A percentile compares a stretch with the other conserved stretches of the same genome.
phyloP scores from a whole-genome alignment of 2,329 filamentous ascomycete species.

The Beauveria scarabaeidicola region DNA sequence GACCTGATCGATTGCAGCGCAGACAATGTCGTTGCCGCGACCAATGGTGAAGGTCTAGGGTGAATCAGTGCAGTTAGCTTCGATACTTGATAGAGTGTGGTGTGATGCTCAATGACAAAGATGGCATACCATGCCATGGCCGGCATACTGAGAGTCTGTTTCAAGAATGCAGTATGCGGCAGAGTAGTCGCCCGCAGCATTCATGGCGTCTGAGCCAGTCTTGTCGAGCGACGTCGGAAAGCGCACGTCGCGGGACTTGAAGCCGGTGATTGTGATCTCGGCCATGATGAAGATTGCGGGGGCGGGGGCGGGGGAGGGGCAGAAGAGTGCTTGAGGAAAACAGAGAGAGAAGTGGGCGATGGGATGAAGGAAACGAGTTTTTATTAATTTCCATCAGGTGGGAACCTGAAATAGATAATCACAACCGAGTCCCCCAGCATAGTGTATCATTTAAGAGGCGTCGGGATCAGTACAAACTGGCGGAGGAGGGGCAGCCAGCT shows the following conservation, averaged over 20 bases:
- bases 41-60: slow-evolving; percentile 63
- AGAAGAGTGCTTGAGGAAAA: not conserved
- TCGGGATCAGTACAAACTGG: not conserved
- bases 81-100: not conserved
- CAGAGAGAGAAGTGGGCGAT: not conserved
- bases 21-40: slow-evolving; percentile 88
- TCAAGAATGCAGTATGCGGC: slow-evolving; percentile 88
- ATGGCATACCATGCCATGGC: slow-evolving; percentile 65
- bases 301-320: not conserved
- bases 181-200: slow-evolving; percentile 86
- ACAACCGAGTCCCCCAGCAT: not conserved
- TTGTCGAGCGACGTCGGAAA: slow-evolving; percentile 91
- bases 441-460: not conserved
- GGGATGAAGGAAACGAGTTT: not conserved
- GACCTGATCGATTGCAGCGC: slow-evolving; percentile 70
- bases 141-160: slow-evolving; percentile 62
- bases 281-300: slow-evolving; percentile 11
- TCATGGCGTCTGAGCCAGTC: slow-evolving; percentile 97
- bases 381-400: not conserved
- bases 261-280: slow-evolving; percentile 64
- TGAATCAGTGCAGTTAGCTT: not conserved
- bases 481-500: not conserved
- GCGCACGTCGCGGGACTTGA: slow-evolving; percentile 63
- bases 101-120: not conserved
- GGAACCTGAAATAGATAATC: not conserved